phyloP scores from a whole-genome alignment of 2,329 filamentous ascomycete species.

The Colletotrichum somersetense region DNA sequence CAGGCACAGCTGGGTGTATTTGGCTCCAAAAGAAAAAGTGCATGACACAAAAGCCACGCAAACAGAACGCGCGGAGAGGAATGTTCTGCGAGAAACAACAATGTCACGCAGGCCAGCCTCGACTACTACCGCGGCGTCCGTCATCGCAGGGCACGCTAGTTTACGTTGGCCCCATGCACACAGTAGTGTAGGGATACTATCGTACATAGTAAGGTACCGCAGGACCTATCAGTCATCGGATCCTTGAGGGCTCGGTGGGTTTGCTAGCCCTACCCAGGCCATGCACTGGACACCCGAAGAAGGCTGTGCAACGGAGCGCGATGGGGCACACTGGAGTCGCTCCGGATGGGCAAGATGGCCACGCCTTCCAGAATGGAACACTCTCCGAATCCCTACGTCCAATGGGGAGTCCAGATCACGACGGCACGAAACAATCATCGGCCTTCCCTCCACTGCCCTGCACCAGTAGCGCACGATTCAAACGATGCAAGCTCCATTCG shows the following conservation, averaged over 20 bases:
- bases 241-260: constrained; percentile 1
- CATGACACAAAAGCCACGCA: too few relatives aligned
- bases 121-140: not conserved
- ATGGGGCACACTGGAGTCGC: constrained; percentile 34
- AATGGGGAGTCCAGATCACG: constrained; percentile 10
- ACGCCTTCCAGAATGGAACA: constrained; percentile 37
- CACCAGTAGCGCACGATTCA: constrained; percentile 23
- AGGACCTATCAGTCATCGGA: not conserved
- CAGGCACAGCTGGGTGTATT: too few relatives aligned
- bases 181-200: not conserved
- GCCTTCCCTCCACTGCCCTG: constrained; percentile 11
- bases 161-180: constrained; percentile 23
- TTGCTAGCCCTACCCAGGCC: constrained; percentile 14
- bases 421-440: constrained; percentile 36
- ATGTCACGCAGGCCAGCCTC: constrained; percentile 10
- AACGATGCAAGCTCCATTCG: constrained; percentile 18
- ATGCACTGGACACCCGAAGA: constrained; percentile 15
- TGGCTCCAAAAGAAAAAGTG: too few relatives aligned
- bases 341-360: constrained; percentile 31
- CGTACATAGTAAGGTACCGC: not conserved
- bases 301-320: constrained; percentile 35
- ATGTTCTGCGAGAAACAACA: not conserved
- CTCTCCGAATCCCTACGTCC: constrained; percentile 25
- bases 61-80: not conserved
- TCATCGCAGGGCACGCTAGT: constrained; percentile 24